A percentile compares a stretch with the other conserved stretches of the same genome.
These are phyloP conservation scores for Iberis pinnata DNA, from an alignment of 345 rosid species.

Conservation along the genomic window DNA sequence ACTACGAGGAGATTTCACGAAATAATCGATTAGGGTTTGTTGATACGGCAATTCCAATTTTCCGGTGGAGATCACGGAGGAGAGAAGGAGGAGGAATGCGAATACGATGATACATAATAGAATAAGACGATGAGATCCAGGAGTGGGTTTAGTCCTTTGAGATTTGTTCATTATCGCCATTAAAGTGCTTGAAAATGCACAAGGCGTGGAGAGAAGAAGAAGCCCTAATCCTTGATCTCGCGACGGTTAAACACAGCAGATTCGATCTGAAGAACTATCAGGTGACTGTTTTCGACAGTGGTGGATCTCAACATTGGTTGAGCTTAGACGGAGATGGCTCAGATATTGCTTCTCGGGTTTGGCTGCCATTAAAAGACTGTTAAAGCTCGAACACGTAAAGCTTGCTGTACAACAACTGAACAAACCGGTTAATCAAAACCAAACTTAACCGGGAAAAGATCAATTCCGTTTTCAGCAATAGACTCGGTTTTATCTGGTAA, in stretches of 20 bases:
- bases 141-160: slow-evolving; percentile 37
- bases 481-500: not conserved
- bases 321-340: too few species aligned
- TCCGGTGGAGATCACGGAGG: slow-evolving; percentile 48
- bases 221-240: too few species aligned
- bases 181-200: slow-evolving; percentile 8
- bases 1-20: slow-evolving; percentile 25
- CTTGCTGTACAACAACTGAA: slow-evolving; percentile 24
- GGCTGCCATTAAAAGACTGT: slow-evolving; percentile 10
- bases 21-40: slow-evolving; percentile 26
- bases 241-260: too few species aligned
- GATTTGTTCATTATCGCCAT: slow-evolving; percentile 58
- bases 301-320: too few species aligned
- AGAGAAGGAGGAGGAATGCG: slow-evolving; percentile 42
- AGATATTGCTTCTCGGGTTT: too few species aligned
- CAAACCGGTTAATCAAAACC: slow-evolving; percentile 18
- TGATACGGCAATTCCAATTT: slow-evolving; percentile 40
- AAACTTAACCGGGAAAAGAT: not conserved
- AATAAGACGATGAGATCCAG: slow-evolving; percentile 39
- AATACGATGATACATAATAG: slow-evolving; percentile 36
- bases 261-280: too few species aligned
- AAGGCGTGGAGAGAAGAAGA: not conserved
- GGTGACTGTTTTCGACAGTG: too few species aligned
- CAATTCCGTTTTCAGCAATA: not conserved
- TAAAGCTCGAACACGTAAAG: slow-evolving; percentile 25